Evolutionary conservation across 176 grass and related monocot species (phyloP), one percentile per base, ranked within the genome.

Genomic region (Poa annua): DNA sequence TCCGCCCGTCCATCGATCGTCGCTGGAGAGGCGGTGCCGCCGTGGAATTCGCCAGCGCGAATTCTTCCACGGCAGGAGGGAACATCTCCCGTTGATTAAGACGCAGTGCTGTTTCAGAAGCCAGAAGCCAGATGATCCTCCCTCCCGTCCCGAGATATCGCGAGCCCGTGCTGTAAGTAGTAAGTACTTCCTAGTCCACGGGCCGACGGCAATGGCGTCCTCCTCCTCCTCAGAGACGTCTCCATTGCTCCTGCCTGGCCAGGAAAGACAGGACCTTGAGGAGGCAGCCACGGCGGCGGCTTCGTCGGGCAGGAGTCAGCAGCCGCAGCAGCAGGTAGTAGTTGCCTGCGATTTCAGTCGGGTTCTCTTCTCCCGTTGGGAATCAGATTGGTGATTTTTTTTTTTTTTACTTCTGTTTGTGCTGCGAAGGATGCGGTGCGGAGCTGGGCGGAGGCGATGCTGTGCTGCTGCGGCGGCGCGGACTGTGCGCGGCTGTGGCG

Each of bases 401-500:
- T 4, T 77, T 24, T 20, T 9, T 49, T 29, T 47, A 2, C 29
- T 29, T 29, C 1, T 29, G 29, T 29, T 29, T 2, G 29, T 29
- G 29, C 29, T 29, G 29, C 47, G 76, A 94, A 85, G 92, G 85
- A 77, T 35, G 42, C 55, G 44, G 33, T 77, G 49, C 57, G 65
- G 88, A 89, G 88, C 77, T 94, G 90, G 83, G 86, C 78, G 72
- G 88, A 94, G 86, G 16, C 70, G 70, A 49, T 86, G 33, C 9
- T 59, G 39, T 80, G 76, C 25, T 94, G 86, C 90, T 89, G 83
- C 80, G 52, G 78, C 52, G 88, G 80, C 83, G 60, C 51, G 61
- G 81, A 64, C 61, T 64, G 61, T 26, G 61, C 21, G 73, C 88
- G 90, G 95, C 88, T 92, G 47, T 97, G 95, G 95, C 83, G 65